Evolutionary conservation across 2,329 filamentous ascomycete genomes (phyloP).

Genomic region (Colletotrichum spinosum): DNA sequence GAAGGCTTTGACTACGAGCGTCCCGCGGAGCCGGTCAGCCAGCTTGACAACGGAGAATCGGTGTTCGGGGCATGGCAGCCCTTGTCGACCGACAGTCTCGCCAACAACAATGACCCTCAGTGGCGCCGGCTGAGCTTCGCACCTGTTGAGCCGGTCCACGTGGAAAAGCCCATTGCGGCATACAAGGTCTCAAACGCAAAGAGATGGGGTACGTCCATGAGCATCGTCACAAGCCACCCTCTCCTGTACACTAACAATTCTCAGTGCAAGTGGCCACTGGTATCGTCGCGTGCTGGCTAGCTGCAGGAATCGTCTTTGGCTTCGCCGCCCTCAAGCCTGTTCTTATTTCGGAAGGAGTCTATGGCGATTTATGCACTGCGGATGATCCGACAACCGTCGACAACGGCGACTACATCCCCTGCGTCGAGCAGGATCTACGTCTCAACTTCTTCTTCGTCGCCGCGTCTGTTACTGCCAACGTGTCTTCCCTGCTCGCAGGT

Average conservation of each 20-base stretch:
- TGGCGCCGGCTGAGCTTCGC: conserved; percentile 45
- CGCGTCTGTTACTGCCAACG: conserved; percentile 88
- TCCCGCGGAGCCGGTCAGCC: conserved; percentile 40
- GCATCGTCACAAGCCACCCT: too few species aligned
- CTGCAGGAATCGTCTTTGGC: conserved; percentile 83
- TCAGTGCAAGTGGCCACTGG: conserved; percentile 77
- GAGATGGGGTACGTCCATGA: conserved; percentile 40
- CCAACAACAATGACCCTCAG: conserved; percentile 24
- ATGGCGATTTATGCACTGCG: conserved; percentile 69
- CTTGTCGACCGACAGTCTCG: conserved; percentile 13
- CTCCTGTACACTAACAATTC: conserved; percentile 3
- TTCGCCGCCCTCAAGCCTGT: conserved; percentile 90
- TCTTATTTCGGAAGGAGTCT: conserved; percentile 78
- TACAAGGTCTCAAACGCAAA: conserved; percentile 46
- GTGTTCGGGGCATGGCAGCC: conserved; percentile 43
- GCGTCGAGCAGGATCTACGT: conserved; percentile 61
- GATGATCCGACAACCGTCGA: conserved; percentile 32
- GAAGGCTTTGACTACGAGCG: conserved; percentile 55
- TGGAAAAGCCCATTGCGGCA: conserved; percentile 44
- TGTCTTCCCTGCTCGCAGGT: conserved; percentile 85
- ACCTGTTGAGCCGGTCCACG: conserved; percentile 40
- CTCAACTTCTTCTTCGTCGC: conserved; percentile 94
- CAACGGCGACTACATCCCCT: conserved; percentile 48
- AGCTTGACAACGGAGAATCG: conserved; percentile 39
- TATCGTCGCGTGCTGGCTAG: conserved; percentile 79